phyloP scores from a whole-genome alignment of 2,329 filamentous ascomycete genomes.

The Colletotrichum sp. region DNA sequence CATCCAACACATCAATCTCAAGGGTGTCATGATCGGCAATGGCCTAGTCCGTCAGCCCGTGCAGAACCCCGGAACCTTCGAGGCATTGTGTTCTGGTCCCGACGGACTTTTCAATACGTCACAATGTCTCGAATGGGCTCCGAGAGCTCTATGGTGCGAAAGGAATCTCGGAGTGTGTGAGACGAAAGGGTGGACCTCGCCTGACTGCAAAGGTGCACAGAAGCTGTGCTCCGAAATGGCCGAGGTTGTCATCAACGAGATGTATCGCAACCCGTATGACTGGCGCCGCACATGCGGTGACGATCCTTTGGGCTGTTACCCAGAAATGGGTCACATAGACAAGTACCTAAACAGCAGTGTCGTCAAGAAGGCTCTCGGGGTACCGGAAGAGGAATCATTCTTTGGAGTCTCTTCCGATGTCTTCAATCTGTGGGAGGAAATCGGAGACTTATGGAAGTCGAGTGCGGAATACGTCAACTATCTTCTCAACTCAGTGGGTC shows the following conservation, averaged over 20 bases:
- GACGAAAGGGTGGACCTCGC: not conserved
- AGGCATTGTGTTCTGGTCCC: not conserved
- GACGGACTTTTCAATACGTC: not conserved
- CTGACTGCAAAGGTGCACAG: not conserved
- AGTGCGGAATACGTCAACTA: not conserved
- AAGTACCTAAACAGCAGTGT: not conserved
- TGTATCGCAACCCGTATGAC: not conserved
- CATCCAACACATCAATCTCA: not conserved
- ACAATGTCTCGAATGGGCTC: not conserved
- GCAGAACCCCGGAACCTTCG: not conserved
- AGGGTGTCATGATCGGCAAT: not conserved
- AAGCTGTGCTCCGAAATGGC: not conserved
- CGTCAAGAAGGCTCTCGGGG: not conserved
- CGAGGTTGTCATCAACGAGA: not conserved
- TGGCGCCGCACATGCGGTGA: not conserved
- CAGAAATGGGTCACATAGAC: not conserved
- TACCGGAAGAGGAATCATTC: not conserved
- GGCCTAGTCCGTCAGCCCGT: not conserved
- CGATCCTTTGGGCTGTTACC: not conserved
- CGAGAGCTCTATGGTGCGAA: not conserved
- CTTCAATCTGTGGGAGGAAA: not conserved
- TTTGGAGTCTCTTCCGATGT: not conserved
- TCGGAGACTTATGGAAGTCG: conserved; percentile 1
- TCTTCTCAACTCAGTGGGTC: not conserved
- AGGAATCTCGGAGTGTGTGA: not conserved